A percentile compares a stretch with the other conserved stretches of the same genome.
phyloP scores from a whole-genome alignment of 2,329 filamentous ascomycete species.

The Ampelomyces quisqualis region DNA sequence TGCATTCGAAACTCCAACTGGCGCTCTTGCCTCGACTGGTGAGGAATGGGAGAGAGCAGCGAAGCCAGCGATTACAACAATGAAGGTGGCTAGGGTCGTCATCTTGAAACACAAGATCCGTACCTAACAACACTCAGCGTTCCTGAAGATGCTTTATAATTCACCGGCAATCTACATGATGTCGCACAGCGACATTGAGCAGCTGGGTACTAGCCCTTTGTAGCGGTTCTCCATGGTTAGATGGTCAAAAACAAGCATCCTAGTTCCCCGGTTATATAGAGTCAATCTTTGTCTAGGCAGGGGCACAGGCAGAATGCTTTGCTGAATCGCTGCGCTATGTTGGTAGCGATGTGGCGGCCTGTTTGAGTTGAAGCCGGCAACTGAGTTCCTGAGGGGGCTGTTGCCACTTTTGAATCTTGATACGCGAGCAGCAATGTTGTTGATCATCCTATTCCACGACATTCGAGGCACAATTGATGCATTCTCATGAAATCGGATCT shows the following conservation, averaged over 20 bases:
- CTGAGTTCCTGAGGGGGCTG: too few species aligned
- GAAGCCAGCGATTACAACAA: conserved; percentile 23
- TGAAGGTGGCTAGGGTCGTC: conserved; percentile 23
- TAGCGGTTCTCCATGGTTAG: conserved; percentile 19
- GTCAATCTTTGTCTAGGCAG: conserved; percentile 31
- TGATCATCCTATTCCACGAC: too few species aligned
- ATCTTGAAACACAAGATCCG: conserved; percentile 14
- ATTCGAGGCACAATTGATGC: too few species aligned
- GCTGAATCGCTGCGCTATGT: conserved; percentile 1
- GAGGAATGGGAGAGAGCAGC: conserved; percentile 19
- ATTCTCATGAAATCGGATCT: too few species aligned
- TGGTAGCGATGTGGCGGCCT: background rate
- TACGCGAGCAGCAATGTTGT: too few species aligned
- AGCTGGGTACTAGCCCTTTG: conserved; percentile 18
- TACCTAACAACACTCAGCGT: conserved; percentile 3
- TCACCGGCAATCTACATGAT: conserved; percentile 32
- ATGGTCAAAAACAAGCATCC: conserved; percentile 31
- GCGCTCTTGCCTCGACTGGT: conserved; percentile 20
- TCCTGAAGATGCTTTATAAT: conserved; percentile 16
- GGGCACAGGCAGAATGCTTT: conserved; percentile 24
- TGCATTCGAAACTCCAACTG: conserved; percentile 23
- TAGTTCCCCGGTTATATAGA: conserved; percentile 25
- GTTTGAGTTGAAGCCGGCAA: background rate
- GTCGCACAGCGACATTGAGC: conserved; percentile 12
- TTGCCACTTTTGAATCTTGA: too few species aligned